Evolutionary conservation across 441 rosid species (phyloP), one percentile per base, ranked within the genome.

Genomic region (Arabidopsis lyrata): DNA sequence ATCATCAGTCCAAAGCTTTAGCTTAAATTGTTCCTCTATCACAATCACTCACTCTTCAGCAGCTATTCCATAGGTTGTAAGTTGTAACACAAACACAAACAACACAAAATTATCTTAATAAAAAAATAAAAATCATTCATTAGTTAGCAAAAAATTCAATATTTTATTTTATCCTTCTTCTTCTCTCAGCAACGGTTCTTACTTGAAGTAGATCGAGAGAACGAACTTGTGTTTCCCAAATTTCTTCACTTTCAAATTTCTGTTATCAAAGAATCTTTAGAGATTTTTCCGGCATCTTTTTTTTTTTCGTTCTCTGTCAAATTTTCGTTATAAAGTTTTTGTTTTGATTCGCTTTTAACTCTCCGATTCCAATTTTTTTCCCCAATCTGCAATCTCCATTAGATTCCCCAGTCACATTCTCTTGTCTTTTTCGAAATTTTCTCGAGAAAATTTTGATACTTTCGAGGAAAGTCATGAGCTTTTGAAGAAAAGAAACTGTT

Each of bases 171-270:
- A 72, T 64, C 77, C 41, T 45, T 63, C 15, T 13, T 10, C 20
- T 1, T 36, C 64, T 66, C 35, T 8, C 35, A 16, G 59, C 77
- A 73, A 73, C 72, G 72, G 77, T 73, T 73, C 77, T 56, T 65
- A 65, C 60, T 73, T 36, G 72, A 47, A 73, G 72, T 73, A 73
- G 77, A 73, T 73, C 77, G 60, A 73, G 32, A 73, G 42, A 41
- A 47, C 66, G 42, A 41, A 47, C 66, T 57, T 65, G 52, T 39
- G 35, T 38, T 29, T 49, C 66, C 7, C 66, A 29, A 29, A 29
- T 4, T 29, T 29, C 31, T 29, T 29, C 31, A 29, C 31, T 38
- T 54, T 42, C 48, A 29, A 50, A 39, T 27, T 58, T 60, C n/a
- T n/a, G 53, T 42, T 56, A 8, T 56, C 64, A 44, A 0, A 6